A percentile compares a stretch with the other conserved stretches of the same genome.
These are phyloP conservation scores for Salmacisia buchloeana DNA, from an alignment of 1,284 basidiomycete genomes.

Conservation along the genomic window DNA sequence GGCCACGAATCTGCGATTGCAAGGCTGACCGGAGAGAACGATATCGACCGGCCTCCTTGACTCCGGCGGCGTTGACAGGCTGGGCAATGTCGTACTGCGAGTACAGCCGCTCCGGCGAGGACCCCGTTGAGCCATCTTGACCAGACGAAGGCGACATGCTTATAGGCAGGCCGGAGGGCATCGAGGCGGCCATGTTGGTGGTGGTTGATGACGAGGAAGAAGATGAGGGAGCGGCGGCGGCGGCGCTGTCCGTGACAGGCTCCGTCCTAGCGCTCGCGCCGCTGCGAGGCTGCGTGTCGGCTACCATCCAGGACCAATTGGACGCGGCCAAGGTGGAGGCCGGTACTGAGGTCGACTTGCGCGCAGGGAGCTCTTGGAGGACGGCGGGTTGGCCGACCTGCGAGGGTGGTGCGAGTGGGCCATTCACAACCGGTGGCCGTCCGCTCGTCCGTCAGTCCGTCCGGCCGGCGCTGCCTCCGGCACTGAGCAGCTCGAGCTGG, in stretches of 20 bases:
- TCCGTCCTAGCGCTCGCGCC: too few relatives aligned
- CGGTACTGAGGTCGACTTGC: too few relatives aligned
- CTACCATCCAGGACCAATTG: not conserved
- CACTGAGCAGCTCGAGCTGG: too few relatives aligned
- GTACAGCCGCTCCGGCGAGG: not conserved
- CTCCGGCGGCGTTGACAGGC: not conserved
- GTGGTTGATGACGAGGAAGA: not conserved
- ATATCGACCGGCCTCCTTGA: not conserved
- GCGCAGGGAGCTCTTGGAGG: not conserved
- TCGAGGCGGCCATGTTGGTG: not conserved
- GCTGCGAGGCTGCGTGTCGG: too few relatives aligned
- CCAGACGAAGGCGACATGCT: not conserved
- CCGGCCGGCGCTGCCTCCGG: too few relatives aligned
- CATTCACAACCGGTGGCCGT: too few relatives aligned
- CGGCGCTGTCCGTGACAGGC: too few relatives aligned
- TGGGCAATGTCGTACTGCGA: constrained; percentile 4
- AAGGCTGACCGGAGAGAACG: not conserved
- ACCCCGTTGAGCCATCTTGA: not conserved
- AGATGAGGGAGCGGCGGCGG: too few relatives aligned
- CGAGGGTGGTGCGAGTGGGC: not conserved
- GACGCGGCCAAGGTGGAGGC: not conserved
- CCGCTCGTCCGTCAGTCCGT: too few relatives aligned
- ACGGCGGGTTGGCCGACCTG: not conserved
- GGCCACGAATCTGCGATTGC: not conserved
- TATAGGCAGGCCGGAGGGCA: not conserved